A percentile compares a stretch with the other conserved stretches of the same genome.
Evolutionary conservation across 306 rosid species (phyloP).

Genomic region (Elaeagnus macrophylla): DNA sequence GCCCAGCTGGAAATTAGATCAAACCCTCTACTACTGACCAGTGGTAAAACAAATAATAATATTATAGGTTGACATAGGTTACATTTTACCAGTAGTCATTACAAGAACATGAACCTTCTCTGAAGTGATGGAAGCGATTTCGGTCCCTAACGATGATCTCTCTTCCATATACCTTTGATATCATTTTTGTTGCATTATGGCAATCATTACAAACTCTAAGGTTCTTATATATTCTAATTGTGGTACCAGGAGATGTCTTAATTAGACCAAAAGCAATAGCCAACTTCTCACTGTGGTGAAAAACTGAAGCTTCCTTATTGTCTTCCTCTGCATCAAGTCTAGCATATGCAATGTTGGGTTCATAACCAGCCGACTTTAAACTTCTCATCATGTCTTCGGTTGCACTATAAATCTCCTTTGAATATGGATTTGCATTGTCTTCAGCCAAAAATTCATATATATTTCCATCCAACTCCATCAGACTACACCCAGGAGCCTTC

Average conservation of each 20-base stretch:
- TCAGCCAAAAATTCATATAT: conserved; percentile 52
- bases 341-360: conserved; percentile 40
- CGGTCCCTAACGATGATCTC: conserved; percentile 48
- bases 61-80: too few relatives aligned
- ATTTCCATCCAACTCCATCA: conserved; percentile 46
- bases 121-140: conserved; percentile 54
- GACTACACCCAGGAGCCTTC: conserved; percentile 55
- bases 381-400: conserved; percentile 40
- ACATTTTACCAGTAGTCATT: conserved; percentile 58
- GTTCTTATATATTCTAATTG: conserved; percentile 47
- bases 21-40: not conserved
- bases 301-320: conserved; percentile 39
- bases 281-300: conserved; percentile 63
- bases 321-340: conserved; percentile 65
- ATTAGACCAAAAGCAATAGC: conserved; percentile 56
- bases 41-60: not conserved
- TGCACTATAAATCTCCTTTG: conserved; percentile 40
- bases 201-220: conserved; percentile 51
- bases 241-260: conserved; percentile 35
- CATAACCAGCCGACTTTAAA: conserved; percentile 43
- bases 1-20: not conserved
- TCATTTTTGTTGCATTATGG: conserved; percentile 49
- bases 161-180: conserved; percentile 42
- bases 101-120: conserved; percentile 53
- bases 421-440: conserved; percentile 35